Base-by-base conservation (phyloP, 2,329 filamentous ascomycete species). In the Colletotrichum sp. region DNA sequence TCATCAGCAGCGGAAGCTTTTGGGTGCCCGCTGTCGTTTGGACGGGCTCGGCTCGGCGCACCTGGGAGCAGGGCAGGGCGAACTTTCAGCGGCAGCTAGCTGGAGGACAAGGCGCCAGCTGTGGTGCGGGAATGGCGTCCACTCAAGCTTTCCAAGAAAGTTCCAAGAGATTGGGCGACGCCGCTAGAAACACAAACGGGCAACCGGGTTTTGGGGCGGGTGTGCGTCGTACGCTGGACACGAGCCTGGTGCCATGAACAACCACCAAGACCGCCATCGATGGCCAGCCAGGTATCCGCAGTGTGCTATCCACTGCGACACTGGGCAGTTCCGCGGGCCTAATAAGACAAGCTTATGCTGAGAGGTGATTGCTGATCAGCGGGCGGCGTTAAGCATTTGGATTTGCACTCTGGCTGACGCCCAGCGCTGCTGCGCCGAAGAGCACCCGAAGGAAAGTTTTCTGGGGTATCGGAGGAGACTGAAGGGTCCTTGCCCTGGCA, bases 141-240 rank as follows among this genome's bases (percentile, higher is more conserved):
- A 75, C 71, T 76, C 74, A 76, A 76, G 74, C 74, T 76, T 76
- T 76, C 74, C 74, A 76, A 76, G 74, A 75, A 75, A 75, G 60
- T 75, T 70, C 74, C 74, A 76, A 76, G 74, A 76, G 74, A 76
- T 75, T 75, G 74, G 71, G 66, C 74, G 74, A 75, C 66, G 74
- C 60, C 74, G 71, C 74, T 76, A 76, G 74, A 66, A 61, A 48
- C 65, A 74, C 63, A 43, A 69, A 74, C 57, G 64, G 64, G 71
- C 65, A 34, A 55, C 70, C 21, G 71, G 71, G 67, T 61, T 52
- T 52, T 16, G 57, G 67, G 71, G 60, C 52, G 70, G 34, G 70
- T 43, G 58, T 60, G 57, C 34, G 60, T 75, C 60, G 67, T 38
- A 61, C 58, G 55, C 24, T 43, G 38, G 38, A 43, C 38, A 12